Conservation (phyloP, 2,329 filamentous ascomycete genomes). For the Cladosporium sphaerospermum region DNA sequence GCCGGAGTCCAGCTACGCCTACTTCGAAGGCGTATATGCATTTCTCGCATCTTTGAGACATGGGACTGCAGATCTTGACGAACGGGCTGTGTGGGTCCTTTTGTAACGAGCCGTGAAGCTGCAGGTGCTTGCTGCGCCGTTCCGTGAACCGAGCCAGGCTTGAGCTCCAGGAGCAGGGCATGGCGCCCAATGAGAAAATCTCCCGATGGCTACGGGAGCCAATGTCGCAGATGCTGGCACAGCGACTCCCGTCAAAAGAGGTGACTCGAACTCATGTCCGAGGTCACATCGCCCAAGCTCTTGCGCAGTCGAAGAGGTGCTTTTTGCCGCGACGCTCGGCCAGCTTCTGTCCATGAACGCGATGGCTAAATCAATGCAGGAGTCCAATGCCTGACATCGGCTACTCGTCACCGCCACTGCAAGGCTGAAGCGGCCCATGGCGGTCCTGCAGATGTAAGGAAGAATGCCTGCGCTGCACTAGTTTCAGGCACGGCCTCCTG, state of each 20-base stretch:
- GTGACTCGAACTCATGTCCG: conserved; percentile 7
- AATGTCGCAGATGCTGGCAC: conserved; percentile 4
- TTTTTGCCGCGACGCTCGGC: not conserved
- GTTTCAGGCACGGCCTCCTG: conserved; percentile 1
- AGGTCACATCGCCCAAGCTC: not conserved
- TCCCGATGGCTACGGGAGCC: not conserved
- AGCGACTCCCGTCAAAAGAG: not conserved
- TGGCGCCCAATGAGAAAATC: conserved; percentile 3
- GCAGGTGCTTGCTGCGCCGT: conserved; percentile 7
- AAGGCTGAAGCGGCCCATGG: not conserved
- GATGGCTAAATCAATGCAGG: not conserved
- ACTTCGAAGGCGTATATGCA: not conserved
- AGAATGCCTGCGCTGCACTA: not conserved
- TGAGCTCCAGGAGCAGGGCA: not conserved
- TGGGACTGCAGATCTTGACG: not conserved
- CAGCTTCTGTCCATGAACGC: not conserved
- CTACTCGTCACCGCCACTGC: conserved; percentile 7
- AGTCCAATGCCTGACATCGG: not conserved
- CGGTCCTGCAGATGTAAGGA: not conserved
- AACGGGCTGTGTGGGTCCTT: not conserved
- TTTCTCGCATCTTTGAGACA: not conserved
- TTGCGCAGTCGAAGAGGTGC: not conserved
- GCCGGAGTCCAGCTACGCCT: not conserved
- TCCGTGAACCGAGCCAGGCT: conserved; percentile 8
- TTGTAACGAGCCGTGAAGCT: conserved; percentile 4